Evolutionary conservation across 495 filamentous ascomycete species (phyloP), one percentile per base, ranked within the genome.

Genomic region (Penicillium ucsense): DNA sequence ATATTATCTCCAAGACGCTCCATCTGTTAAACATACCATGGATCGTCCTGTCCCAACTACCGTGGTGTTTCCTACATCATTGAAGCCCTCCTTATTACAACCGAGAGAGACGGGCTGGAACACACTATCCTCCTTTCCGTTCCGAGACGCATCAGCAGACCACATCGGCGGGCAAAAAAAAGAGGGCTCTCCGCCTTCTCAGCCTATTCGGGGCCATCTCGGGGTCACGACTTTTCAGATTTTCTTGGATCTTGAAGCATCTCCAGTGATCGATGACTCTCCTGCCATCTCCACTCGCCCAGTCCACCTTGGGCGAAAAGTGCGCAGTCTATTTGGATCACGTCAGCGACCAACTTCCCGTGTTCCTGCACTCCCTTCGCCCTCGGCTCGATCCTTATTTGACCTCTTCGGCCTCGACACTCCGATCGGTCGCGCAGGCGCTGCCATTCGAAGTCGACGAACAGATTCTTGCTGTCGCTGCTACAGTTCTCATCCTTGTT

Each of bases 301-400:
- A 70, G 63, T 68, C 69, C 59, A 65, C 64, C 44, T 59, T 75
- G 65, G 59, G 66, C 57, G 68, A 77, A 63, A 65, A 69, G 59
- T 72, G 65, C 48, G 61, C 68, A 45, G 55, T 64, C 30, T 75
- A 79, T 45, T 53, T 84, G 43, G 70, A 75, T 44, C 73, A 72
- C 54, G 65, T 81, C 49, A 75, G 72, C 56, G 70, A 76, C 42
- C 79, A 75, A 45, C 63, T 82, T 51, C 67, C 74, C 52, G 58
- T 69, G 28, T 68, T 67, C n/a, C 56, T 74, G n/a, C 69, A 59
- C 8, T 61, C 68, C 34, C 49, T 74, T 20, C 65, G 63, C 46
- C 58, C 60, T 38, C 65, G 61, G 54, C 47, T 72, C 43, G 57
- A 65, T 56, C 54, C 63, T 30, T 53, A 62, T 45, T 50, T 66